These are phyloP conservation scores for Pyrenophora teres DNA, from an alignment of 2,329 filamentous ascomycete genomes.

Conservation along the genomic window DNA sequence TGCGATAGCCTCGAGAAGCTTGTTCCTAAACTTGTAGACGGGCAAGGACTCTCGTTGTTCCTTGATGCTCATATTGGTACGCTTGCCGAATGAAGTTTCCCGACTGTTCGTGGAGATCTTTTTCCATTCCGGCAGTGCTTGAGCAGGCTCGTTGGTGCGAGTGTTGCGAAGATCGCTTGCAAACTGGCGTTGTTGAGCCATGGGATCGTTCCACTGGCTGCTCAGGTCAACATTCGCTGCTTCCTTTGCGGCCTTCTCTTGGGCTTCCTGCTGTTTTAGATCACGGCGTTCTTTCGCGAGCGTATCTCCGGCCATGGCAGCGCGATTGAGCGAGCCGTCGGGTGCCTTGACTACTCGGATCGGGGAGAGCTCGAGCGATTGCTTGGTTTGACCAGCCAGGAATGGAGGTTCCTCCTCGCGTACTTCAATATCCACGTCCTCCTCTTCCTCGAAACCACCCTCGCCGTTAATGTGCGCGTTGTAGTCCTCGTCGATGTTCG, in stretches of 20 bases:
- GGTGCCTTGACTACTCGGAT: constrained; percentile 97
- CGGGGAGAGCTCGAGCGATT: constrained; percentile 90
- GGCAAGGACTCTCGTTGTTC: constrained; percentile 89
- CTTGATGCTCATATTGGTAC: constrained; percentile 90
- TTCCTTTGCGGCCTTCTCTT: constrained; percentile 76
- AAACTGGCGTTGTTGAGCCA: constrained; percentile 89
- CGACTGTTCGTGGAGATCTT: constrained; percentile 78
- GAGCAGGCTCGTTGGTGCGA: constrained; percentile 62
- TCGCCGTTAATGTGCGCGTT: constrained; percentile 85
- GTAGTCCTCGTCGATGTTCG: constrained; percentile 92
- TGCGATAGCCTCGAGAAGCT: constrained; percentile 83
- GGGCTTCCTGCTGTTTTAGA: constrained; percentile 82
- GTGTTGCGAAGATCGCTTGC: constrained; percentile 79
- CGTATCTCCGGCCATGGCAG: constrained; percentile 89
- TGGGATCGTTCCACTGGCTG: constrained; percentile 95
- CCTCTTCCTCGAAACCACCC: constrained; percentile 86
- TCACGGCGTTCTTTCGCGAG: constrained; percentile 91
- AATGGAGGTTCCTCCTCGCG: constrained; percentile 96
- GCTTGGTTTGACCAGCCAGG: constrained; percentile 92
- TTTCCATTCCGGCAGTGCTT: constrained; percentile 91
- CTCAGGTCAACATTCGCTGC: constrained; percentile 79
- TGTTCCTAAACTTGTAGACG: constrained; percentile 84
- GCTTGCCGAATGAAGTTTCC: constrained; percentile 80
- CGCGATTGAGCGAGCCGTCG: constrained; percentile 95
- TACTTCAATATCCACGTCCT: constrained; percentile 97